Evolutionary conservation across 164 flowering plant genomes (phyloP).

Genomic region (Vitis rotundifolia): DNA sequence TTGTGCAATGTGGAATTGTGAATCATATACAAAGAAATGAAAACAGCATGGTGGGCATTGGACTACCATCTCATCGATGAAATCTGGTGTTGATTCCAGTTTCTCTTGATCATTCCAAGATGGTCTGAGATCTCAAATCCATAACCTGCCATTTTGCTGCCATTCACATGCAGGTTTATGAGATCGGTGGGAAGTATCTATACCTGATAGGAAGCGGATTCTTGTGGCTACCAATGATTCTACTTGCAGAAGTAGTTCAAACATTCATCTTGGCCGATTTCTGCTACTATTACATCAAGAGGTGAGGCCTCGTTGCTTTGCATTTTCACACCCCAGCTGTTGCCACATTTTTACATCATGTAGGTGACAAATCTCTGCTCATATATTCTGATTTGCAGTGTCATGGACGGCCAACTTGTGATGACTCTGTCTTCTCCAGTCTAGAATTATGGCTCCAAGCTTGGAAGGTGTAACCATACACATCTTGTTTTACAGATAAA

Average conservation of each 20-base stretch:
- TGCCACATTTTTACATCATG: too few species aligned
- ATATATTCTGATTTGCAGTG: conserved; percentile 39
- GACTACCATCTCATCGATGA: too few species aligned
- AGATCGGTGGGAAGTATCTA: conserved; percentile 44
- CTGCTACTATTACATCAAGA: conserved; percentile 84
- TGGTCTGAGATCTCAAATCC: background rate
- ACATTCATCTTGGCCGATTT: conserved; percentile 87
- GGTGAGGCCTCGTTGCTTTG: conserved; percentile 32
- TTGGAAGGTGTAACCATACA: too few species aligned
- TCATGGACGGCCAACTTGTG: conserved; percentile 56
- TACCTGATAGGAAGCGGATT: conserved; percentile 45
- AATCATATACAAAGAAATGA: too few species aligned
- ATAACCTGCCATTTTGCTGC: background rate
- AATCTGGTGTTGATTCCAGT: too few species aligned
- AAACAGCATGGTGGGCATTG: too few species aligned
- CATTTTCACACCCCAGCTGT: too few species aligned
- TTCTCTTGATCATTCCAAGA: background rate
- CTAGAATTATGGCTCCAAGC: conserved; percentile 12
- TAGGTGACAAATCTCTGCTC: background rate
- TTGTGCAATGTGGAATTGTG: too few species aligned
- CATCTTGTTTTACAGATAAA: too few species aligned
- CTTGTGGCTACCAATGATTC: conserved; percentile 55
- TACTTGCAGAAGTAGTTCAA: conserved; percentile 67
- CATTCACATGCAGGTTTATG: conserved; percentile 47
- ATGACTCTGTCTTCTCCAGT: conserved; percentile 50